These are phyloP conservation scores for Backusella parvicylindrica DNA, from an alignment of 192 early-diverging fungal genomes.

Conservation along the genomic window DNA sequence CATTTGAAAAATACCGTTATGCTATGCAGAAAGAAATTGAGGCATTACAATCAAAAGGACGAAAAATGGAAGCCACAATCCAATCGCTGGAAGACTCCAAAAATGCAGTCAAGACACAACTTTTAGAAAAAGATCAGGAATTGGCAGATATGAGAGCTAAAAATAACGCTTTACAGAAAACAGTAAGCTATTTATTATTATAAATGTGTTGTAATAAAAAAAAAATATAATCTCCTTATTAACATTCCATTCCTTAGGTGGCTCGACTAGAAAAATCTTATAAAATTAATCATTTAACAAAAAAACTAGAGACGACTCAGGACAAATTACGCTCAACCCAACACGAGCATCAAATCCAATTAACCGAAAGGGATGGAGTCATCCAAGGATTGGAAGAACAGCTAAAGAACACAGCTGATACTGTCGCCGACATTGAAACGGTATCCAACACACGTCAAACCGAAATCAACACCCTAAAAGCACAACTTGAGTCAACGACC, in stretches of 20 bases:
- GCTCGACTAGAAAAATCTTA: not conserved
- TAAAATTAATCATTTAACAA: conserved; percentile 8
- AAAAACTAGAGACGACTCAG: not conserved
- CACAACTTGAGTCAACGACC: not conserved
- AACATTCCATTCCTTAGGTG: not conserved
- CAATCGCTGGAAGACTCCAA: conserved; percentile 5
- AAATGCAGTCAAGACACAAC: not conserved
- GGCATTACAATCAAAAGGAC: conserved; percentile 10
- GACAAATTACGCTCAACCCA: not conserved
- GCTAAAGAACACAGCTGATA: not conserved
- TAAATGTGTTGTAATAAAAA: not conserved
- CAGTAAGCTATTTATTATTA: conserved; percentile 4
- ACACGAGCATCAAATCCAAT: not conserved
- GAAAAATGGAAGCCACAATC: conserved; percentile 15
- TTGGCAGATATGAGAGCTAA: conserved; percentile 19
- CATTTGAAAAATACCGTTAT: conserved; percentile 17
- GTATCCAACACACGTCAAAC: not conserved
- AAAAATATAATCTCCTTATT: not conserved
- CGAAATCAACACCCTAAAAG: not conserved
- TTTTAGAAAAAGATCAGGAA: conserved; percentile 17
- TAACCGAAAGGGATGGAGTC: not conserved
- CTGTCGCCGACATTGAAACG: not conserved
- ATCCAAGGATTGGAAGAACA: not conserved
- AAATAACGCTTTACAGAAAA: conserved; percentile 17
- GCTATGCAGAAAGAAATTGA: conserved; percentile 27